A percentile compares a stretch with the other conserved stretches of the same genome.
Conservation (phyloP, 2,329 filamentous ascomycete species). For the Arthrobotrys sphaeroides region DNA sequence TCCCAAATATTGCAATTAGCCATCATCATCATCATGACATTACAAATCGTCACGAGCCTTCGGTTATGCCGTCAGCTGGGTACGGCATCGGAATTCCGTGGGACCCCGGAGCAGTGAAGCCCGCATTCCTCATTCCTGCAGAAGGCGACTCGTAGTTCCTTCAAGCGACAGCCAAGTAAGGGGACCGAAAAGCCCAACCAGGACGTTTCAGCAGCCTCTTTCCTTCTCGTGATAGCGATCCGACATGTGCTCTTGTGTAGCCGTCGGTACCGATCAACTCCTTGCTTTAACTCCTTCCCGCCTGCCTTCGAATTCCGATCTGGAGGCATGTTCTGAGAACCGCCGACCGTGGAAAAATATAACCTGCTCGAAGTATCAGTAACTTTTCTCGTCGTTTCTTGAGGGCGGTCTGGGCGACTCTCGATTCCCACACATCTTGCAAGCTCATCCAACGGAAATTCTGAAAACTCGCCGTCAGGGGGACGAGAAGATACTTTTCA, state of each 20-base stretch:
- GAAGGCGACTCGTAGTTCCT: no score
- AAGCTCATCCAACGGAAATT: background rate
- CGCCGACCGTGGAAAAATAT: constrained; percentile 2
- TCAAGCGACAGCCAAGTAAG: background rate
- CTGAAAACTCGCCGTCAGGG: constrained; percentile 11
- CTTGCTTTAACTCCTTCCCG: background rate
- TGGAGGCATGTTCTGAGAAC: constrained; percentile 32
- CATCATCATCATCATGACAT: background rate
- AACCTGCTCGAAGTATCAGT: background rate
- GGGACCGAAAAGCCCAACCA: background rate
- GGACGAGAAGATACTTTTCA: background rate
- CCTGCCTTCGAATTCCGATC: constrained; percentile 14
- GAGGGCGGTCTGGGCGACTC: background rate
- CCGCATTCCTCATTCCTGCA: constrained; percentile 9
- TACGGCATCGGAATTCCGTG: constrained; percentile 12
- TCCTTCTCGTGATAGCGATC: background rate
- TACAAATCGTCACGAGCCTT: constrained; percentile 9
- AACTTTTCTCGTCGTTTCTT: constrained; percentile 1
- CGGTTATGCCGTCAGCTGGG: background rate
- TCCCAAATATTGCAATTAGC: background rate
- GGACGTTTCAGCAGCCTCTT: constrained; percentile 33
- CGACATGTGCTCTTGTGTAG: constrained; percentile 14
- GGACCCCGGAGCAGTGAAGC: background rate
- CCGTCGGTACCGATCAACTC: constrained; percentile 1
- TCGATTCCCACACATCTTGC: background rate